These are phyloP conservation scores for Trypanosoma rangeli DNA, from an alignment of 208 protist species.

Conservation along the genomic window DNA sequence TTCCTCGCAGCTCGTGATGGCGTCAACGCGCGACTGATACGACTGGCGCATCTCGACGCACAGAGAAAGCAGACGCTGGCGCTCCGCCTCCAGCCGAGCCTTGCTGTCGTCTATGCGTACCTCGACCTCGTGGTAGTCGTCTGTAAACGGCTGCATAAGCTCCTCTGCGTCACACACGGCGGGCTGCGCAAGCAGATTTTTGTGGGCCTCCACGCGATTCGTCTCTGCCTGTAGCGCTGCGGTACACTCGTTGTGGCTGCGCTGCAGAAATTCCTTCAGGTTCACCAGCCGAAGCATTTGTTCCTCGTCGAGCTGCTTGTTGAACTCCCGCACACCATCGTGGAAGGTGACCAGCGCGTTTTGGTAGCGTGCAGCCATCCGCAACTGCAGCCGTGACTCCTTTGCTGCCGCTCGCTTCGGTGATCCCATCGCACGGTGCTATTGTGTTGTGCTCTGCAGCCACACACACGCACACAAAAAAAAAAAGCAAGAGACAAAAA, in stretches of 20 bases:
- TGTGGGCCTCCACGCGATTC: constrained; percentile 36
- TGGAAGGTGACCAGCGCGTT: constrained; percentile 49
- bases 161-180: neutral
- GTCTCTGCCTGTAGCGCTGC: constrained; percentile 40
- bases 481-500: neutral
- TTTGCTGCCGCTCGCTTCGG: constrained; percentile 7
- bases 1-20: constrained; percentile 37
- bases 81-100: constrained; percentile 50
- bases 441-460: neutral
- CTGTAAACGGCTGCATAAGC: constrained; percentile 11
- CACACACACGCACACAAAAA: neutral
- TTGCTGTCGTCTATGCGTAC: constrained; percentile 30
- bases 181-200: constrained; percentile 29
- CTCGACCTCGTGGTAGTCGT: constrained; percentile 29
- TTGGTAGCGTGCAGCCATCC: constrained; percentile 41
- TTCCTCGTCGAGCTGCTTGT: constrained; percentile 45
- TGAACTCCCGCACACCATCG: constrained; percentile 35
- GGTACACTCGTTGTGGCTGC: constrained; percentile 45
- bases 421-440: constrained; percentile 7
- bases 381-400: constrained; percentile 41
- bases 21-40: constrained; percentile 38
- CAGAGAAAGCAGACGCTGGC: constrained; percentile 45
- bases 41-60: constrained; percentile 34
- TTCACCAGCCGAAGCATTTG: constrained; percentile 45
- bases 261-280: constrained; percentile 45